Evolutionary conservation across 1,139 yeast genomes (phyloP).

Genomic region (Kodamaea suecica): DNA sequence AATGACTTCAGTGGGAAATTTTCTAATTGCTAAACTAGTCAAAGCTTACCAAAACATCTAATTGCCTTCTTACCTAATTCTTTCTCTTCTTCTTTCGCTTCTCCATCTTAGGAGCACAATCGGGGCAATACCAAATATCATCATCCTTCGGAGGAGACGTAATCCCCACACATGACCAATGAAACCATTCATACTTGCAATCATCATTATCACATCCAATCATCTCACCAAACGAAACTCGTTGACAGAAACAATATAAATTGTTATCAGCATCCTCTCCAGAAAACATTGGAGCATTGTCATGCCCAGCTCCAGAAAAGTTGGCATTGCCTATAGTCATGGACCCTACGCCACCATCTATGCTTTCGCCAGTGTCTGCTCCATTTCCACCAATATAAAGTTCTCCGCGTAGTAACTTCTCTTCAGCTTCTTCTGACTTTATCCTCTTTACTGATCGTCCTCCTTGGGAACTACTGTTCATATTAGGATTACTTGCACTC

Average conservation of each 20-base stretch:
- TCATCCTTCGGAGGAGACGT: conserved; percentile 65
- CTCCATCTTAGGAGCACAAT: conserved; percentile 53
- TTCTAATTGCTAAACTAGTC: no score
- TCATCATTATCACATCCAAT: conserved; percentile 85
- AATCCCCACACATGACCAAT: conserved; percentile 80
- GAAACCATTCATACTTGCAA: conserved; percentile 87
- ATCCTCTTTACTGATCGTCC: conserved; percentile 27
- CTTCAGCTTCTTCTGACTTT: conserved; percentile 23
- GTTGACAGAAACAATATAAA: conserved; percentile 77
- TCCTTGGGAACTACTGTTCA: conserved; percentile 6
- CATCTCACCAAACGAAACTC: conserved; percentile 88
- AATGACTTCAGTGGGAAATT: no score
- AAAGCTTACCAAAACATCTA: background rate
- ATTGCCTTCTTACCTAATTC: conserved; percentile 11
- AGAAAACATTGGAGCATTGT: conserved; percentile 15
- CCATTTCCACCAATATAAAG: conserved; percentile 3
- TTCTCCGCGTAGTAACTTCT: conserved; percentile 9
- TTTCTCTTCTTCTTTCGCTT: conserved; percentile 46
- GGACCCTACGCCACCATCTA: conserved; percentile 4
- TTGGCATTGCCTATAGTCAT: background rate
- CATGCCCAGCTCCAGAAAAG: conserved; percentile 5
- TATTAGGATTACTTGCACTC: conserved; percentile 10
- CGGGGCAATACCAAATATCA: conserved; percentile 70
- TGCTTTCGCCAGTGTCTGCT: conserved; percentile 4
- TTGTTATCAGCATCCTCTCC: conserved; percentile 64